These are phyloP conservation scores for Termitomyces sp. DNA, from an alignment of 768 basidiomycete genomes.

Conservation along the genomic window DNA sequence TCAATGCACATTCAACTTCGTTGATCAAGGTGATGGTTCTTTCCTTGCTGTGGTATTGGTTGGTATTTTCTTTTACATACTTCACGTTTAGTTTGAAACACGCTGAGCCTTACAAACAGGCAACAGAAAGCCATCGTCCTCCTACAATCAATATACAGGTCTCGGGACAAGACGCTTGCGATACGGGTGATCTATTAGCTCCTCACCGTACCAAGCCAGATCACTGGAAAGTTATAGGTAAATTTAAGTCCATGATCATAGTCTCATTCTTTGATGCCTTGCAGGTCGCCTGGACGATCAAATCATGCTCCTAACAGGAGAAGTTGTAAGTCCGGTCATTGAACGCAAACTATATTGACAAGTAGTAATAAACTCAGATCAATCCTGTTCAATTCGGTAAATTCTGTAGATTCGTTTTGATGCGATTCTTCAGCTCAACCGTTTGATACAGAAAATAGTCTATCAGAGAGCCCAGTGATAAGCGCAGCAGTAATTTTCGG, in stretches of 20 bases:
- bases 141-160: not conserved
- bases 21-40: not conserved
- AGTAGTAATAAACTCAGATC: not conserved
- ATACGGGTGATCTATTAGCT: not conserved
- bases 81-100: too few species aligned
- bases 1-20: not conserved
- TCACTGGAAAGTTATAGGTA: not conserved
- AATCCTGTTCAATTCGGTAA: not conserved
- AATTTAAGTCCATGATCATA: not conserved
- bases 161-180: not conserved
- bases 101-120: not conserved
- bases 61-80: not conserved
- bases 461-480: not conserved
- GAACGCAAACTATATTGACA: not conserved
- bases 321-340: not conserved
- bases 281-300: conserved; percentile 2
- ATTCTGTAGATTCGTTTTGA: not conserved
- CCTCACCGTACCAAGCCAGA: not conserved
- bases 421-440: not conserved
- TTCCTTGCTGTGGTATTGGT: not conserved
- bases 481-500: conserved; percentile 1
- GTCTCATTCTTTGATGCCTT: not conserved
- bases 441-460: not conserved
- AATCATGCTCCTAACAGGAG: not conserved
- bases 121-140: not conserved